Conservation (phyloP, 139 green algal genomes). For the Micromonas commoda region DNA sequence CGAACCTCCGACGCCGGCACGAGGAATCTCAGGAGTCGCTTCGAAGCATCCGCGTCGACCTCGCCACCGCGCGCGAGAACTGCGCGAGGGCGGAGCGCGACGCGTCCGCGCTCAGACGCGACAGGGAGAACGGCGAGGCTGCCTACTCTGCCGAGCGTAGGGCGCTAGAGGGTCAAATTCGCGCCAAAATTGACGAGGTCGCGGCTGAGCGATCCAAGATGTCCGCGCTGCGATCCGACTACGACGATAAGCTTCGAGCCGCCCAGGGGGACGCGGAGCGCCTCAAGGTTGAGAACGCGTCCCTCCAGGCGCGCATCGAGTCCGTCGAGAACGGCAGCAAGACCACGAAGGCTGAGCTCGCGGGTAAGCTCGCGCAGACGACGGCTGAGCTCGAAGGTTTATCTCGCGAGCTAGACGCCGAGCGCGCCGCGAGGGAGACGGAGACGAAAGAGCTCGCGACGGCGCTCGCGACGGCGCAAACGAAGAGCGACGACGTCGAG, state of each 20-base stretch:
- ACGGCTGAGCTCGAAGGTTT: background rate
- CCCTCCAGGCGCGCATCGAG: background rate
- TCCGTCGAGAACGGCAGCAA: background rate
- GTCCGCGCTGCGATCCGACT: background rate
- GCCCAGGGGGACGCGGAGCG: background rate
- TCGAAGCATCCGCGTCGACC: background rate
- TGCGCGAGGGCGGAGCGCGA: background rate
- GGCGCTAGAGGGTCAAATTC: conserved; percentile 11
- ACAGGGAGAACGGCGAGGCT: background rate
- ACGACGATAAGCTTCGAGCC: background rate
- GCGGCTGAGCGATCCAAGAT: background rate
- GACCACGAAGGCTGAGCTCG: conserved; percentile 4
- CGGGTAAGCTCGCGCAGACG: background rate
- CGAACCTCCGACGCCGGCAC: background rate
- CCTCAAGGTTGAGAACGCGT: conserved; percentile 3
- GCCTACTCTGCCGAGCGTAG: background rate
- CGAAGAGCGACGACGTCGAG: background rate
- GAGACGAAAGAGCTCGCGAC: background rate
- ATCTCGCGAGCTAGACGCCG: background rate
- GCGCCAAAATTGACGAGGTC: conserved; percentile 14
- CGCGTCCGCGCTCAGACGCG: background rate
- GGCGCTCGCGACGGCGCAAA: conserved; percentile 8
- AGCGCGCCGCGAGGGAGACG: background rate
- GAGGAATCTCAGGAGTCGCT: background rate
- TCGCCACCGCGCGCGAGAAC: background rate